A percentile compares a stretch with the other conserved stretches of the same genome.
These are phyloP conservation scores for Themeda triandra DNA, from an alignment of 176 grass and related monocot species.

Conservation along the genomic window DNA sequence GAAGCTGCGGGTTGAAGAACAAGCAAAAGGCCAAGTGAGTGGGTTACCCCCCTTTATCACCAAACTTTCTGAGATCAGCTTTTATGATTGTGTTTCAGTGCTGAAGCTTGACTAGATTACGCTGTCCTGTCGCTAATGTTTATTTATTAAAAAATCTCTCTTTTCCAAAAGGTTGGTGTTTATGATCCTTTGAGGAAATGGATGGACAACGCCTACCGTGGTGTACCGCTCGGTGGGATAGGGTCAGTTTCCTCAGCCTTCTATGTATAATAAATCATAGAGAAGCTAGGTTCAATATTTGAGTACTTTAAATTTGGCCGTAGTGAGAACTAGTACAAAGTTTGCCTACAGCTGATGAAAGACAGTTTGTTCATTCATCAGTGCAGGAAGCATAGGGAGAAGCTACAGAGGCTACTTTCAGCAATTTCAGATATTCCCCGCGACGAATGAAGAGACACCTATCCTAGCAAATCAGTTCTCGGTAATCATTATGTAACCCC, in stretches of 20 bases:
- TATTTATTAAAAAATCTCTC: background rate
- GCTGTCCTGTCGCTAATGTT: slow-evolving; percentile 5
- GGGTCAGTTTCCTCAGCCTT: slow-evolving; percentile 44
- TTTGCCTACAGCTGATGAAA: background rate
- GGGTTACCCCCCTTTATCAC: background rate
- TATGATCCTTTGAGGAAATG: slow-evolving; percentile 55
- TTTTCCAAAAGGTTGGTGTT: slow-evolving; percentile 35
- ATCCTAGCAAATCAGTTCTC: slow-evolving; percentile 89
- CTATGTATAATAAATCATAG: background rate
- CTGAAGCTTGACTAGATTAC: background rate
- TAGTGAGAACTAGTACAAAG: too few relatives aligned
- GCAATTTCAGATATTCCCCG: slow-evolving; percentile 29
- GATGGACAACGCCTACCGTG: slow-evolving; percentile 56
- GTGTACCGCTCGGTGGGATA: slow-evolving; percentile 68
- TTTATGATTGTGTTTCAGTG: too few relatives aligned
- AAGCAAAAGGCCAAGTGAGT: slow-evolving; percentile 41
- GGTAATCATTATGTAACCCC: slow-evolving; percentile 34
- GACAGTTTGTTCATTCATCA: background rate
- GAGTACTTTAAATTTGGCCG: background rate
- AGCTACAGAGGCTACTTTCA: slow-evolving; percentile 97
- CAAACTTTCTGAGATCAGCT: too few relatives aligned
- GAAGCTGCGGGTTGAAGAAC: slow-evolving; percentile 22
- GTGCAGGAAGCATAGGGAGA: slow-evolving; percentile 90
- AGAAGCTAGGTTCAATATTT: background rate
- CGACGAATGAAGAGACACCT: too few relatives aligned